phyloP scores from a whole-genome alignment of 1,139 yeast genomes.

The Debaryomyces sp. region DNA sequence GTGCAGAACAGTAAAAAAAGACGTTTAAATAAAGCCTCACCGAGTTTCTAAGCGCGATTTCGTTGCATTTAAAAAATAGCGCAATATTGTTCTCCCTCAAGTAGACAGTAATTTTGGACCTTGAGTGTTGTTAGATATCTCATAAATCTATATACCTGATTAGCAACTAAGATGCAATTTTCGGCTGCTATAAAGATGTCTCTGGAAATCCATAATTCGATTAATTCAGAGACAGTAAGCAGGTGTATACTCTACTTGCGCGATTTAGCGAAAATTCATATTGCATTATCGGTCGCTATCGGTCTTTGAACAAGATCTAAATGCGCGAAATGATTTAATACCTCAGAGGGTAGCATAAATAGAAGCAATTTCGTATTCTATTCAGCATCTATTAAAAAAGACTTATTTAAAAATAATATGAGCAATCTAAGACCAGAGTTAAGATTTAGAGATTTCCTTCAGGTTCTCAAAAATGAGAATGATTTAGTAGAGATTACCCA shows the following conservation, averaged over 20 bases:
- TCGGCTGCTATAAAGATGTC: neutral
- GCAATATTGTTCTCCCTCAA: neutral
- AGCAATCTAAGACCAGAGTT: constrained; percentile 19
- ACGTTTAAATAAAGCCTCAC: neutral
- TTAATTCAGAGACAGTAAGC: neutral
- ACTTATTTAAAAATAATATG: neutral
- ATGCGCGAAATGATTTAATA: neutral
- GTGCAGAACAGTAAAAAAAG: neutral
- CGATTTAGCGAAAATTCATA: neutral
- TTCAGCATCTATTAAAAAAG: neutral
- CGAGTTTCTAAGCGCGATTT: neutral
- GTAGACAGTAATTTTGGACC: no score
- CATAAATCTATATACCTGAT: no score
- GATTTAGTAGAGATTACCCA: constrained; percentile 19
- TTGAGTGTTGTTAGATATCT: no score
- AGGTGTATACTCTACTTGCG: neutral
- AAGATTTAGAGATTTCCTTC: constrained; percentile 19
- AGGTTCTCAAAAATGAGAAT: constrained; percentile 16
- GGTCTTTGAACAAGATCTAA: neutral
- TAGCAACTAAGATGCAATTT: no score
- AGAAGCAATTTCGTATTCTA: neutral
- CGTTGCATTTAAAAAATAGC: neutral
- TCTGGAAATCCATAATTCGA: neutral
- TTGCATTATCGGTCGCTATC: neutral
- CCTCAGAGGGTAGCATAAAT: neutral